These are phyloP conservation scores for Starmerella sirachaensis DNA, from an alignment of 805 yeast genomes.

Conservation along the genomic window DNA sequence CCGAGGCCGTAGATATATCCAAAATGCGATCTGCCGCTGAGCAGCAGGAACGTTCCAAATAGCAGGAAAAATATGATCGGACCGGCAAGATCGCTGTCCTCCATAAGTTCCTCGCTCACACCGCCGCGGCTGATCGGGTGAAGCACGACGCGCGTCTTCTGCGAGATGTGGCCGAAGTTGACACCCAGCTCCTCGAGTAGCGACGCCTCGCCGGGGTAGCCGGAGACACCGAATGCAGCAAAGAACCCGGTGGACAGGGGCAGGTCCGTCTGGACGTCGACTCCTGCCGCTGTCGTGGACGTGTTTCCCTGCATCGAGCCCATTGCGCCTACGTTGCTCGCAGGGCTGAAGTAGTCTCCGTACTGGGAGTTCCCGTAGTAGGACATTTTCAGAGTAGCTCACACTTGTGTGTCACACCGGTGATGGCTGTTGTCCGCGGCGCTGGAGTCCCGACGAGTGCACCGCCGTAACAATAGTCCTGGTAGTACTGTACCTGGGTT, in stretches of 20 bases:
- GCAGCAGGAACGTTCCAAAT: conserved; percentile 69
- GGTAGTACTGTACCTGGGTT: no score
- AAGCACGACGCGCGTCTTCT: conserved; percentile 72
- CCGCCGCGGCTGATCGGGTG: conserved; percentile 49
- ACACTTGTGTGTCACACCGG: no score
- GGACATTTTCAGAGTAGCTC: conserved; percentile 13
- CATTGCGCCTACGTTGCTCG: conserved; percentile 14
- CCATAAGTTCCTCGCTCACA: conserved; percentile 62
- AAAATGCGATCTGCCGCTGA: conserved; percentile 88
- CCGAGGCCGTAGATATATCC: conserved; percentile 97
- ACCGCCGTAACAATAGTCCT: no score
- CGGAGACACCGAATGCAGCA: conserved; percentile 86
- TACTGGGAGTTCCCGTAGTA: conserved; percentile 16
- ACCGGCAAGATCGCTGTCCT: conserved; percentile 89
- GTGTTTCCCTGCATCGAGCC: conserved; percentile 11
- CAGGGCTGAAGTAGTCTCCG: conserved; percentile 12
- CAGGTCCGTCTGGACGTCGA: conserved; percentile 6
- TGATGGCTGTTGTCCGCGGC: no score
- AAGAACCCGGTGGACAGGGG: conserved; percentile 59
- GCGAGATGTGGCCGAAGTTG: conserved; percentile 74
- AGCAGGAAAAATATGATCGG: conserved; percentile 79
- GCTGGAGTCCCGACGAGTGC: no score
- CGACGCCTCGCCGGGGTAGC: conserved; percentile 93
- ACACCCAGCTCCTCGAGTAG: conserved; percentile 86
- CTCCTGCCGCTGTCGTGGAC: conserved; percentile 6